Percentiles rank a stretch among this genome's conserved stretches.
phyloP scores from a whole-genome alignment of 441 rosid genomes.

The Populus hybrid region DNA sequence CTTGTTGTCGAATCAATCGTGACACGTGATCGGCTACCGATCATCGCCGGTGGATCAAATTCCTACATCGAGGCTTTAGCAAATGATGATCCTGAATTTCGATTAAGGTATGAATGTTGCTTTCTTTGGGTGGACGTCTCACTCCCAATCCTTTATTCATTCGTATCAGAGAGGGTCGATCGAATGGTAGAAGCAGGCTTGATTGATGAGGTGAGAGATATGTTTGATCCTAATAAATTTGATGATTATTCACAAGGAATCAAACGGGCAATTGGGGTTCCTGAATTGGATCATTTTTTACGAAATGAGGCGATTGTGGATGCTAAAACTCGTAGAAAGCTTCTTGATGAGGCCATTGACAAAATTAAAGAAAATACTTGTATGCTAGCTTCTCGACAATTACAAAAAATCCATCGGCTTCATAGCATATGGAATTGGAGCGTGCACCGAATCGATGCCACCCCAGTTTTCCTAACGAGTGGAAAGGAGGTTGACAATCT shows the following conservation, averaged over 20 bases:
- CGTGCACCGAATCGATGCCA: constrained; percentile 74
- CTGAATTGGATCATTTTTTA: constrained; percentile 56
- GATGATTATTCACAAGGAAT: constrained; percentile 52
- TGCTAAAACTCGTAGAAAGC: constrained; percentile 23
- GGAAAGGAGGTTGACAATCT: constrained; percentile 55
- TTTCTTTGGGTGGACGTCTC: constrained; percentile 73
- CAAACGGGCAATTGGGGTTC: constrained; percentile 65
- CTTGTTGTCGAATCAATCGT: constrained; percentile 37
- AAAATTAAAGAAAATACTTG: constrained; percentile 62
- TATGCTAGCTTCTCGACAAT: constrained; percentile 49
- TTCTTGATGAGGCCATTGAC: constrained; percentile 47
- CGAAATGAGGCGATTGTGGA: constrained; percentile 30
- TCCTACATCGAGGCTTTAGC: constrained; percentile 63
- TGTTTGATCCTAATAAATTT: constrained; percentile 36
- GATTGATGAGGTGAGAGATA: constrained; percentile 51
- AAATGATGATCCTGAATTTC: constrained; percentile 47
- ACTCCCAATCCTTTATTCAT: constrained; percentile 43
- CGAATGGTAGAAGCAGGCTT: constrained; percentile 62
- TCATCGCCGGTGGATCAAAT: constrained; percentile 75
- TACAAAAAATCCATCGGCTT: constrained; percentile 54
- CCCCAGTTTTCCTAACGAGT: constrained; percentile 51
- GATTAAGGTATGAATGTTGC: constrained; percentile 48
- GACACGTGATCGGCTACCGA: constrained; percentile 45
- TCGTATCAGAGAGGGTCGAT: constrained; percentile 62
- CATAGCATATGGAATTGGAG: constrained; percentile 49